Evolutionary conservation across 495 filamentous ascomycete genomes (phyloP).

Genomic region (Penicillium paradoxum): DNA sequence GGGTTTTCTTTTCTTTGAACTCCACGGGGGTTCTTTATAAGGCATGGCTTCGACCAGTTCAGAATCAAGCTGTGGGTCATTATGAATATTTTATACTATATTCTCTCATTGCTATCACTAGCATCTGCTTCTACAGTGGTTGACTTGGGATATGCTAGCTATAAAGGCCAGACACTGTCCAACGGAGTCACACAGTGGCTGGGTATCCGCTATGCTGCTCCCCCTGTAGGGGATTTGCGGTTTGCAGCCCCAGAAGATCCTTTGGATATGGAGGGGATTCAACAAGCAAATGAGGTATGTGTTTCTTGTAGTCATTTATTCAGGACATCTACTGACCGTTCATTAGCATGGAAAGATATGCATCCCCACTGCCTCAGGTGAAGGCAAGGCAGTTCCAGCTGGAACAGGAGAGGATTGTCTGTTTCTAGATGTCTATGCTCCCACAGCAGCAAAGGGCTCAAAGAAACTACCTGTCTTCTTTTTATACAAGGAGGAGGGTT

Average conservation of each 20-base stretch:
- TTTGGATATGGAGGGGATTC: conserved; percentile 26
- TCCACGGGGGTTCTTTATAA: conserved; percentile 5
- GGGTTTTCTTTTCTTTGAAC: conserved; percentile 5
- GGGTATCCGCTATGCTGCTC: conserved; percentile 60
- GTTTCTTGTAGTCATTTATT: background rate
- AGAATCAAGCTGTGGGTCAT: background rate
- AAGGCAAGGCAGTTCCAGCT: conserved; percentile 20
- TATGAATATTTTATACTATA: conserved; percentile 13
- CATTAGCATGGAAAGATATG: conserved; percentile 47
- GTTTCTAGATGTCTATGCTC: conserved; percentile 69
- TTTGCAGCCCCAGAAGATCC: conserved; percentile 59
- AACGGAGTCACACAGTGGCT: conserved; percentile 58
- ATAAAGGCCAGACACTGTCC: conserved; percentile 29
- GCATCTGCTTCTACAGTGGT: conserved; percentile 26
- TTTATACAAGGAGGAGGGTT: conserved; percentile 79
- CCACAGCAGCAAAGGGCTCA: conserved; percentile 37
- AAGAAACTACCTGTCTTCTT: conserved; percentile 62
- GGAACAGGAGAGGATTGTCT: conserved; percentile 66
- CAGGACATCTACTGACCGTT: background rate
- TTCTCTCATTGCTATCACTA: conserved; percentile 17
- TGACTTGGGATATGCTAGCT: conserved; percentile 41
- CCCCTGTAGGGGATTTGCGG: conserved; percentile 53
- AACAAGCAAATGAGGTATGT: conserved; percentile 42
- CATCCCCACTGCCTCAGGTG: conserved; percentile 39
- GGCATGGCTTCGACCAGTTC: conserved; percentile 4